Base-by-base conservation (phyloP, 179 eudicot genomes). In the Amaranthus tricolor region DNA sequence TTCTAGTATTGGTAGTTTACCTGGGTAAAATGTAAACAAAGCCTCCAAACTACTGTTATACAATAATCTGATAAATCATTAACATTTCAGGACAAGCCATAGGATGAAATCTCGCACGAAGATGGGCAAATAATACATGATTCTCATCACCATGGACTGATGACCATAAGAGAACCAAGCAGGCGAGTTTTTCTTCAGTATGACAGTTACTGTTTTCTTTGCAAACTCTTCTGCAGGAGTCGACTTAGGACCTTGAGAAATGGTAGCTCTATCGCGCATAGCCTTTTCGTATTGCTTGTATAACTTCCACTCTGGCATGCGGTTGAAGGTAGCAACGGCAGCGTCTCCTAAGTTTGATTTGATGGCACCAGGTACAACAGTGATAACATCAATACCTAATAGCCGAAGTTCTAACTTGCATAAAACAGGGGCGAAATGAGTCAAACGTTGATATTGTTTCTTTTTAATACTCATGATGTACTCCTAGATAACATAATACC, bases 201-300 rank as follows among this genome's bases (percentile, higher is more conserved):
- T 73, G 60, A 75, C 86, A 21, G 85, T 82, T 12, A 89, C 96
- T 1, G 92, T 86, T 78, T 81, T 86, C 86, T 82, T 84, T 12
- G 98, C 98, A 71, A 94, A 90, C 82, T 89, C 97, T 60, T 90
- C 92, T 0, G 97, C 66, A 44, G 94, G 89, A 55, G 89, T 90
- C 20, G 97, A 77, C 15, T 81, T 88, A 31, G 88, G 59, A 62
- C 89, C 85, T 74, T 90, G 92, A 17, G 97, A 92, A 0, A 81
- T 14, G 70, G 62, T 62, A 75, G 94, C 94, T 78, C 96, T 82
- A 21, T 73, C 83, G 61, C 88, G 84, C 65, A 94, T 94, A 20
- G 90, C 86, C 69, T 66, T 78, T 12, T 85, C 89, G 51, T 81
- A 94, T 57, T 71, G 72, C 80, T 92, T 92, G 85, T 90, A 94